Evolutionary conservation across 2,329 filamentous ascomycete species (phyloP).

Genomic region (Sporothrix brasiliensis): DNA sequence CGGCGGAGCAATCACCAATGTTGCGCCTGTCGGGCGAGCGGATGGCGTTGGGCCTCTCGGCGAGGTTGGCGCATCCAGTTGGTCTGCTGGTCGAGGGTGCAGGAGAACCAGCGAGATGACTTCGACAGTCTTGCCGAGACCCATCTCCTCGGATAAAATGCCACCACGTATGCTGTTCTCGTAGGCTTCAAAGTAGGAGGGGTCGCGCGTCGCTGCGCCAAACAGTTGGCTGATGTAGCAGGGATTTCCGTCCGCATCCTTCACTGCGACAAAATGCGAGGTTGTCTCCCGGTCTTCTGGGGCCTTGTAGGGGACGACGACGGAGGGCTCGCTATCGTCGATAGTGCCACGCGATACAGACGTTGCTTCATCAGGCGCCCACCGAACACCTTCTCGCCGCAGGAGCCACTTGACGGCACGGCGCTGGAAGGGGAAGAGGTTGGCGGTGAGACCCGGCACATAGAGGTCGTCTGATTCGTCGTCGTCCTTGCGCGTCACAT

Average conservation of each 20-base stretch:
- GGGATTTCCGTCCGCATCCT: conserved; percentile 51
- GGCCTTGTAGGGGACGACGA: conserved; percentile 39
- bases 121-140: conserved; percentile 78
- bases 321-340: conserved; percentile 14
- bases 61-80: background rate
- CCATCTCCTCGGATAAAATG: conserved; percentile 81
- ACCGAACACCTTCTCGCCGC: conserved; percentile 63
- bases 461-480: conserved; percentile 45
- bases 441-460: conserved; percentile 52
- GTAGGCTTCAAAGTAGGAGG: conserved; percentile 48
- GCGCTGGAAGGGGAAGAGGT: conserved; percentile 72
- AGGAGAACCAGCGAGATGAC: conserved; percentile 70
- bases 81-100: conserved; percentile 52
- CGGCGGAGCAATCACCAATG: conserved; percentile 63
- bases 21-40: conserved; percentile 57
- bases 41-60: conserved; percentile 49
- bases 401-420: conserved; percentile 72
- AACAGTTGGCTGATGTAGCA: conserved; percentile 60
- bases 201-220: conserved; percentile 59
- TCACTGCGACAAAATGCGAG: conserved; percentile 50
- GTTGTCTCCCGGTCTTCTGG: conserved; percentile 39
- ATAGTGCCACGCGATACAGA: background rate
- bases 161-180: conserved; percentile 58
- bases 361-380: conserved; percentile 40
- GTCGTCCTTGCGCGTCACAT: conserved; percentile 58